Evolutionary conservation across 2,329 filamentous ascomycete genomes (phyloP).

Genomic region (Aurifilum marmelostoma): DNA sequence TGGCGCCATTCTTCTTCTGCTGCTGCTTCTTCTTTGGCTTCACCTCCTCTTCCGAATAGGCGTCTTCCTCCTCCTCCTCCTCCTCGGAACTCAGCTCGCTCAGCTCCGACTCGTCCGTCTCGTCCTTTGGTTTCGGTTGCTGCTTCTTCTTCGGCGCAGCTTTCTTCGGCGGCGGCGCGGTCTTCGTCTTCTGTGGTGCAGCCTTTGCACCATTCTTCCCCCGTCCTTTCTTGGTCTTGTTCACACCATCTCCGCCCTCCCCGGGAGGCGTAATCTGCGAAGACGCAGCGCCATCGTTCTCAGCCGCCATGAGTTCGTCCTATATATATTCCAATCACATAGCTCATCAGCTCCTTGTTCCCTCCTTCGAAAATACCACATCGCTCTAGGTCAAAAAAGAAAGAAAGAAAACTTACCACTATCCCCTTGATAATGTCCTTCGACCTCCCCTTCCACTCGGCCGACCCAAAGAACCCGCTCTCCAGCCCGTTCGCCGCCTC

Average conservation of each 20-base stretch:
- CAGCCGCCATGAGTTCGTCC: constrained; percentile 19
- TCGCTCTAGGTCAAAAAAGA: background rate
- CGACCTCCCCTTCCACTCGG: constrained; percentile 61
- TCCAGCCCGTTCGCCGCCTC: constrained; percentile 54
- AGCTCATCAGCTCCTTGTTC: background rate
- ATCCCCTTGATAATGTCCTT: constrained; percentile 59
- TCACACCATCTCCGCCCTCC: too few relatives aligned
- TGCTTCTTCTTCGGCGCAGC: constrained; percentile 29
- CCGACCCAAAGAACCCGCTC: constrained; percentile 52
- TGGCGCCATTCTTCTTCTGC: constrained; percentile 25
- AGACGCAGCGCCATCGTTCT: constrained; percentile 20
- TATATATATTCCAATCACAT: constrained; percentile 12
- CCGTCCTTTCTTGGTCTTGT: too few relatives aligned
- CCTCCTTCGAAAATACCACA: too few relatives aligned
- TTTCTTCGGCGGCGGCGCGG: constrained; percentile 30
- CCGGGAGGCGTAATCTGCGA: constrained; percentile 8
- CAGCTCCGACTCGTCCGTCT: constrained; percentile 30
- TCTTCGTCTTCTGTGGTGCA: constrained; percentile 28
- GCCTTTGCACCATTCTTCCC: too few relatives aligned
- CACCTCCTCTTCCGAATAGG: constrained; percentile 38
- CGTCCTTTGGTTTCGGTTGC: constrained; percentile 35
- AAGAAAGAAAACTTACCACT: constrained; percentile 49
- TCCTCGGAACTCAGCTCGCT: constrained; percentile 32
- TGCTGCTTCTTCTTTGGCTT: constrained; percentile 29
- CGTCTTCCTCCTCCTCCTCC: constrained; percentile 31